Base-by-base conservation (phyloP, 495 filamentous ascomycete species). In the Penicillium robsamsonii region DNA sequence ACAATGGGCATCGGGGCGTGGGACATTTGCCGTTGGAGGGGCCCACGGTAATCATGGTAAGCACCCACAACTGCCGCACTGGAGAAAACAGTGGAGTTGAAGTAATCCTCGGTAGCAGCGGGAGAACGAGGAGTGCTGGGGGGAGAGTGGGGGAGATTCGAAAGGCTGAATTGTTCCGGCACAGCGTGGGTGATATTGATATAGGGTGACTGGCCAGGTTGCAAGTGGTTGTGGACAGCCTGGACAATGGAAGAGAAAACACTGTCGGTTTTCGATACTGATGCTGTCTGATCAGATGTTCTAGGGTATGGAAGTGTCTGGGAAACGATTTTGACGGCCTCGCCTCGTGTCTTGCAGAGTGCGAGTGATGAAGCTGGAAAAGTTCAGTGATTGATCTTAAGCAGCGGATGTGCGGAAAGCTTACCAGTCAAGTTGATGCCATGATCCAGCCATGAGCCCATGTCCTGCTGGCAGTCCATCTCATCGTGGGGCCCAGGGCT, bases 151-250 rank as follows among this genome's bases (percentile, higher is more conserved):
- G 84, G 84, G 1, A 87, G 74, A 58, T 85, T 84, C 25, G 74
- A 78, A 41, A 87, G 79, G 56, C 77, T 84, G 70, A 84, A 87
- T 46, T 81, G 80, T 46, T 80, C 76, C 1, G 82, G 84, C 2
- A 87, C 81, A 7, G 83, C 84, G 57, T 87, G 83, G 47, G 81
- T 82, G 48, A 87, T 75, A 52, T 86, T 84, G 64, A 87, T 84
- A 64, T 81, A 86, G 2, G 75, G 73, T 0, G 74, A 75, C 17
- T 72, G 70, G 31, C 67, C 75, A 13, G 70, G 71, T 40, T 79
- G 75, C 2, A 80, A 66, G 30, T 70, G 74, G 41, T 75, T 69
- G 60, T 83, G 80, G 0, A 85, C 77, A n/a, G 77, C 70, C 46
- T 75, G 73, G 51, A 86, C 75, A n/a, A 85, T 63, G 13, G 68